Conservation (phyloP, 2,329 filamentous ascomycete species). For the Moelleriella libera region DNA sequence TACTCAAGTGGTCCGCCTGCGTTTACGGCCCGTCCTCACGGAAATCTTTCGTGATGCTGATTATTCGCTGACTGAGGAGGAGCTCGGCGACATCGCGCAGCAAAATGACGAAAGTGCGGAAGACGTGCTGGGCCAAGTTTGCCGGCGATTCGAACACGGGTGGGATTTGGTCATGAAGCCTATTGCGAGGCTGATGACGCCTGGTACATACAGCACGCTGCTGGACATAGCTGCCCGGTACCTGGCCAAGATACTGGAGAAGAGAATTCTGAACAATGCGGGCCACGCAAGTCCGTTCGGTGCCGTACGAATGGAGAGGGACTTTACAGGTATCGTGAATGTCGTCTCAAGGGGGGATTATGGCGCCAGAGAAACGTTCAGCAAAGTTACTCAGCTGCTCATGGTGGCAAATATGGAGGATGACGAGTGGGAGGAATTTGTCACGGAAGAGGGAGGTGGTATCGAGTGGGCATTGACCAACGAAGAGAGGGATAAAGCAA, state of each 20-base stretch:
- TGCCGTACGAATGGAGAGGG: conserved; percentile 70
- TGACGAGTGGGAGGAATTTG: conserved; percentile 80
- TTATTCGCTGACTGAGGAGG: conserved; percentile 57
- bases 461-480: conserved; percentile 58
- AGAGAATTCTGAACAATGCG: conserved; percentile 68
- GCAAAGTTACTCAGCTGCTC: conserved; percentile 63
- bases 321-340: conserved; percentile 62
- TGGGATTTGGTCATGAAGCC: conserved; percentile 83
- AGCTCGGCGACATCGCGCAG: conserved; percentile 39
- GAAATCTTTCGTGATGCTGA: conserved; percentile 89
- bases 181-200: conserved; percentile 70
- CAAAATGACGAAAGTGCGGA: conserved; percentile 40
- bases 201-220: conserved; percentile 61
- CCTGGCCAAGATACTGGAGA: conserved; percentile 69
- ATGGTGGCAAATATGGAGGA: conserved; percentile 91
- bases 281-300: conserved; percentile 71
- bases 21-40: conserved; percentile 68
- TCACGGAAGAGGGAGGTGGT: conserved; percentile 39
- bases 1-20: conserved; percentile 72
- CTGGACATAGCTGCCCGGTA: conserved; percentile 61
- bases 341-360: conserved; percentile 60
- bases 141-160: conserved; percentile 64
- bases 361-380: conserved; percentile 62
- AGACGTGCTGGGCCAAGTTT: conserved; percentile 51
- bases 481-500: conserved; percentile 61